Evolutionary conservation across 495 filamentous ascomycete genomes (phyloP).

Genomic region (Penicillium mononematosum): DNA sequence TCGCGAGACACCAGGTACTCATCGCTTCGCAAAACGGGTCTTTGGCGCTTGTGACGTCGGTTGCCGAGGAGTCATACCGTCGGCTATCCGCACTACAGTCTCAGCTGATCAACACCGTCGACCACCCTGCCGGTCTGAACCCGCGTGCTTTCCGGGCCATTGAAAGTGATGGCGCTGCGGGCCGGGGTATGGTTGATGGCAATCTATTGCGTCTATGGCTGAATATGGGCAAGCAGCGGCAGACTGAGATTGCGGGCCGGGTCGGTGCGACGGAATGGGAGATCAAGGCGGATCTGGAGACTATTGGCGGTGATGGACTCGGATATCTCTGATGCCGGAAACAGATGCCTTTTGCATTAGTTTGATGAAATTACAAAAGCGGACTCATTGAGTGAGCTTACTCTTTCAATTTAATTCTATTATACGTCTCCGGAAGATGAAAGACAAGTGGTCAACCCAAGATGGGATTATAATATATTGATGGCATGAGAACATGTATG

Average conservation of each 20-base stretch:
- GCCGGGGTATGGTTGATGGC: slow-evolving; percentile 63
- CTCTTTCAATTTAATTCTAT: not conserved
- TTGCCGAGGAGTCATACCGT: slow-evolving; percentile 79
- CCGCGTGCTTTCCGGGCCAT: slow-evolving; percentile 69
- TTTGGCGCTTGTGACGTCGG: slow-evolving; percentile 71
- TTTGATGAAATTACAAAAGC: not conserved
- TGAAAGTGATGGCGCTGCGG: slow-evolving; percentile 47
- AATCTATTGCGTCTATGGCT: slow-evolving; percentile 61
- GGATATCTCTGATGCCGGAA: slow-evolving; percentile 41
- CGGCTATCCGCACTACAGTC: slow-evolving; percentile 77
- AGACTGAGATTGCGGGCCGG: slow-evolving; percentile 66
- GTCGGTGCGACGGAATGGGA: slow-evolving; percentile 60
- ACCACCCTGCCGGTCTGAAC: slow-evolving; percentile 77
- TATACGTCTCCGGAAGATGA: not conserved
- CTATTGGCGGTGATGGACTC: slow-evolving; percentile 59
- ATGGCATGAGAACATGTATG: slow-evolving; percentile 13
- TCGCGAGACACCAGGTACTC: slow-evolving; percentile 57
- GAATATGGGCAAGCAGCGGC: slow-evolving; percentile 64
- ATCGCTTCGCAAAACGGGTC: slow-evolving; percentile 70
- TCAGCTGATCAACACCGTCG: slow-evolving; percentile 72
- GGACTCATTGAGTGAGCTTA: not conserved
- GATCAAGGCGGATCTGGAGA: slow-evolving; percentile 58
- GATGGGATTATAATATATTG: slow-evolving; percentile 11
- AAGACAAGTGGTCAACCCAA: slow-evolving; percentile 1
- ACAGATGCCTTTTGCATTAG: not conserved